Evolutionary conservation across 495 filamentous ascomycete species (phyloP), one percentile per base, ranked within the genome.

Genomic region (Neurospora sp.): DNA sequence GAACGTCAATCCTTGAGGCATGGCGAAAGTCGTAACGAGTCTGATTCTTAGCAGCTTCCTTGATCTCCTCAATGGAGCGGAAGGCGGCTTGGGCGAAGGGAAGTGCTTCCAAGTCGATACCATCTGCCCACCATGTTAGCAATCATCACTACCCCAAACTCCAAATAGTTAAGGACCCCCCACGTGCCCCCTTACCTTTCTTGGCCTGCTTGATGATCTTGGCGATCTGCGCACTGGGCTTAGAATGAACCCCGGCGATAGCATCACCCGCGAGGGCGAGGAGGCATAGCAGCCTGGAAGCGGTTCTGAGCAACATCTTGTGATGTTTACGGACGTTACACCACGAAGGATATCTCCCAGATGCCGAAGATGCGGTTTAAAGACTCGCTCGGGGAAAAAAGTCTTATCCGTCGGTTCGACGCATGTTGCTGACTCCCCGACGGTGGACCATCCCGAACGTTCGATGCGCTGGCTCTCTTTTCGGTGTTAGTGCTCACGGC

Each of bases 51-150:
- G 27, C 70, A 71, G 70, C 41, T 27, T 73, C 37, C 9, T 69
- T n/a, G 72, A 73, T 69, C 54, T 35, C 59, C 10, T 73, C 59
- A 14, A 73, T 70, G 10, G 59, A 73, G 11, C 35, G 27, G 59
- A 73, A 73, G 38, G 72, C 54, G n/a, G 72, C 72, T 20, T 69
- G 39, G 66, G 72, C 72, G n/a, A 73, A 73, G n/a, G 62, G 72
- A 42, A 73, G 59, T 18, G 62, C 37, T 35, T 39, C 46, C 72
- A 73, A 40, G 27, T 73, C 59, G 35, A 73, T 69, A 4, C 20
- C 70, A 71, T 71, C 70, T 71, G 39, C 7, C 41, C 14, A 27
- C 10, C 27, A 10, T 27, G 14, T 40, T 39, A 37, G 38, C 23
- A 27, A 18, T 41, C 20, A 41, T 71, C 20, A 20, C 27, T n/a